Base-by-base conservation (phyloP, 2,329 filamentous ascomycete genomes). In the Cytospora paraplurivora region DNA sequence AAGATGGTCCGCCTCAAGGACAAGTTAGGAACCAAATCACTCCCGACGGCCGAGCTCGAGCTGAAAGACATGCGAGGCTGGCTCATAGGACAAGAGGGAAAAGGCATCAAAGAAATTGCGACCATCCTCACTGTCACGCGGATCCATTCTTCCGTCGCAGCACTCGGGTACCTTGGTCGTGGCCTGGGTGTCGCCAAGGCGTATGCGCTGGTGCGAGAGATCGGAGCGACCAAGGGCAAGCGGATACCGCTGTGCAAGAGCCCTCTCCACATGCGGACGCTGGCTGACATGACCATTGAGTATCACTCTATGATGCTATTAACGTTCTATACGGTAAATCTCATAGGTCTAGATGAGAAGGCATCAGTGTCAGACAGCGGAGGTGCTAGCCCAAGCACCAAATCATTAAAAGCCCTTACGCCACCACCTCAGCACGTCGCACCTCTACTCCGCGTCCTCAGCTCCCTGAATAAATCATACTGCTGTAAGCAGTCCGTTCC, bases 21-120 rank as follows among this genome's bases (percentile, higher is more conserved):
- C 72, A 93, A 92, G 70, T 80, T 90, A 3, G 90, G 89, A 33
- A 92, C 89, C 0, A 84, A 84, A 54, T 80, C 86, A 0, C 77
- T 93, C 0, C 89, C 90, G 0, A 92, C 90, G 0, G 90, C 89
- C 0, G 89, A 93, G 72, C 80, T 93, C 0, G 87, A 88, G 65
- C 79, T 90, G 3, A 77, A 81, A 17, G 81, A 78, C n/a, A 85
- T 85, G 79, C 82, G 87, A 2, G 87, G 78, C 4, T 87, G 87
- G 79, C 78, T 92, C 7, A 76, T 93, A 34, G 90, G 90, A 7
- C 76, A 81, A 4, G 82, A 89, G 66, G 89, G 89, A 1, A 76
- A 83, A 49, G 90, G 90, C 1, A 82, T 91, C 35, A 82, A 85
- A 32, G 88, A 90, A 68, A 90, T 93, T 64, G 81, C 83, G 47